Base-by-base conservation (phyloP, 2,329 filamentous ascomycete genomes). In the Pseudopyrenochaeta lycopersici region DNA sequence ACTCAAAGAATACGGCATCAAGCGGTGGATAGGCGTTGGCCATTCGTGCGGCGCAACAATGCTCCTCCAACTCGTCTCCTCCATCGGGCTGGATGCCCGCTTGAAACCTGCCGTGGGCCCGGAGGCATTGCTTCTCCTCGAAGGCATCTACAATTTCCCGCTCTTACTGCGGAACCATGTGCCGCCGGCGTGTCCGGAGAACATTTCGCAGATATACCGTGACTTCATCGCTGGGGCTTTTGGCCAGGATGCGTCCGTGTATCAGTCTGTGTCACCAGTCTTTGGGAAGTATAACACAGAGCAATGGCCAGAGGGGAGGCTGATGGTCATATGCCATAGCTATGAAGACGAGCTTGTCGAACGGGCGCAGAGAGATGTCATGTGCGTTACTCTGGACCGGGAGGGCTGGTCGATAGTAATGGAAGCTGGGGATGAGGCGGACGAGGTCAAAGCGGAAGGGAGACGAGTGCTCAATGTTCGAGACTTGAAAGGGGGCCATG, bases 121-220 rank as follows among this genome's bases (percentile, higher is more conserved):
- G 0, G 66, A 76, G 2, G 84, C 81, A 3, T 74, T 90, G n/a
- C 68, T 90, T 4, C 83, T 86, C 30, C 74, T 90, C 17, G 84
- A 84, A 49, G 89, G 89, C 1, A 85, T 92, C 18, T 91, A 90
- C 72, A 84, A 89, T 65, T 72, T 92, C 9, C 78, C 79, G 7
- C 80, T 80, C 0, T 73, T 91, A 17, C 71, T 83, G 1, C 52
- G 65, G 7, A 77, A 80, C 41, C 80, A 83, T 36, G 54, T 60
- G 3, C 76, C 81, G 1, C 68, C 68, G 0, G 10, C 49, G 0
- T 67, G 58, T 36, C 56, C 68, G 0, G 55, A 46, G 17, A 12
- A 60, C 1, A 64, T 71, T 21, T 72, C 77, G 41, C 77, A 81
- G 7, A 77, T 82, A 31, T 92, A 91, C 68, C 68, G 75, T 5